Conservation (phyloP, 2,329 filamentous ascomycete genomes). For the Zasmidium angulare region DNA sequence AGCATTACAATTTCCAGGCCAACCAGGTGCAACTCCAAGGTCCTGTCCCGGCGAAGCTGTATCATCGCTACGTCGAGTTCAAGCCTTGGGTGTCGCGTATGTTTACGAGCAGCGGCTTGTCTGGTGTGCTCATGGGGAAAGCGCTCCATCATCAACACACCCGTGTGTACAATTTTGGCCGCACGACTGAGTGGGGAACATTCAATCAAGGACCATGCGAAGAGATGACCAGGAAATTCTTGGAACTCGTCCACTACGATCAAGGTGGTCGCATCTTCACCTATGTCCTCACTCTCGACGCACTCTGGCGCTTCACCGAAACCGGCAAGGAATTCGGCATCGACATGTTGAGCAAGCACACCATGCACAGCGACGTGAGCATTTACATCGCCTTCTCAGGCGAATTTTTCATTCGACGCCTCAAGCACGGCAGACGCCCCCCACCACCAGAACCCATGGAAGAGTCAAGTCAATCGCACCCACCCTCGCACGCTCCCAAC, state of each 20-base stretch:
- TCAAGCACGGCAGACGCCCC: slow-evolving; percentile 51
- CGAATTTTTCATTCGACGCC: slow-evolving; percentile 83
- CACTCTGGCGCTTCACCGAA: slow-evolving; percentile 85
- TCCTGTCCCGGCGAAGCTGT: slow-evolving; percentile 75
- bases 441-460: slow-evolving; percentile 46
- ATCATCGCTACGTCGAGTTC: slow-evolving; percentile 93
- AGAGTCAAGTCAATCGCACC: slow-evolving; percentile 44
- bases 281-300: slow-evolving; percentile 86
- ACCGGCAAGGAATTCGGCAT: slow-evolving; percentile 95
- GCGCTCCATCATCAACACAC: slow-evolving; percentile 87
- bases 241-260: slow-evolving; percentile 83
- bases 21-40: slow-evolving; percentile 86
- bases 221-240: slow-evolving; percentile 74
- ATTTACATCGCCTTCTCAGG: slow-evolving; percentile 90
- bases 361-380: slow-evolving; percentile 91
- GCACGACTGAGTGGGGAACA: slow-evolving; percentile 68
- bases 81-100: slow-evolving; percentile 85
- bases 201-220: slow-evolving; percentile 61
- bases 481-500: slow-evolving; percentile 36
- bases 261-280: slow-evolving; percentile 86
- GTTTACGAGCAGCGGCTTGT: slow-evolving; percentile 75
- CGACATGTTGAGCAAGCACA: slow-evolving; percentile 90
- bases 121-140: slow-evolving; percentile 77
- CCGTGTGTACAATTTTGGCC: slow-evolving; percentile 85
- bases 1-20: slow-evolving; percentile 79